These are phyloP conservation scores for Rusavskia elegans DNA, from an alignment of 495 filamentous ascomycete species.

Conservation along the genomic window DNA sequence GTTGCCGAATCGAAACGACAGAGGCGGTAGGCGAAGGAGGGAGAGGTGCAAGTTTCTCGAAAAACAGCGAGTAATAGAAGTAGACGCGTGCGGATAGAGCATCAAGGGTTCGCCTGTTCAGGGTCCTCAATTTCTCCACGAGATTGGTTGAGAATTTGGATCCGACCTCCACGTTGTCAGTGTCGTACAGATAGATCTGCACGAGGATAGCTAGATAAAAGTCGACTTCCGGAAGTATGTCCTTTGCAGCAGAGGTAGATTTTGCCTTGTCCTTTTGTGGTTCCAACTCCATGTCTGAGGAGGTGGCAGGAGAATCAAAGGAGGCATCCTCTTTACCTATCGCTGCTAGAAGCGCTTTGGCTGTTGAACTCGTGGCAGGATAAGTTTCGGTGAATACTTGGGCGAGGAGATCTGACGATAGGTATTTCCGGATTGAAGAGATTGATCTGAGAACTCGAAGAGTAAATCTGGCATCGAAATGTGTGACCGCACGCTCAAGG, in stretches of 20 bases:
- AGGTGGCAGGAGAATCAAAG: conserved; percentile 34
- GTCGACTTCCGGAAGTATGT: conserved; percentile 77
- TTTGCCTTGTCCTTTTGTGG: conserved; percentile 38
- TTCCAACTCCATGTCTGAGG: conserved; percentile 66
- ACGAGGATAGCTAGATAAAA: conserved; percentile 78
- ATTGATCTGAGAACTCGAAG: conserved; percentile 87
- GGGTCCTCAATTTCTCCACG: conserved; percentile 65
- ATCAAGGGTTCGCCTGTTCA: conserved; percentile 90
- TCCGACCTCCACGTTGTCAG: conserved; percentile 59
- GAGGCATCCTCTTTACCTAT: conserved; percentile 46
- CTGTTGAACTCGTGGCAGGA: conserved; percentile 43
- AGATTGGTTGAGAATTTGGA: conserved; percentile 68
- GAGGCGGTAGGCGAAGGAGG: conserved; percentile 76
- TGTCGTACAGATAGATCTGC: conserved; percentile 81
- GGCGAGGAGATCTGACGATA: conserved; percentile 64
- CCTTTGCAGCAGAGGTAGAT: conserved; percentile 33
- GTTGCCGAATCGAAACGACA: conserved; percentile 70
- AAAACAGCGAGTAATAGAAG: conserved; percentile 93
- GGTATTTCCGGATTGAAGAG: conserved; percentile 82
- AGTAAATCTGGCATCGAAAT: conserved; percentile 91
- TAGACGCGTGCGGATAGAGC: conserved; percentile 88
- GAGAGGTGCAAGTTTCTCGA: conserved; percentile 70
- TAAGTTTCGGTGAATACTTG: conserved; percentile 73
- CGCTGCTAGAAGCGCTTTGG: conserved; percentile 51
- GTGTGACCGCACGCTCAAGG: conserved; percentile 76